These are phyloP conservation scores for Pleomassaria siparia DNA, from an alignment of 2,329 filamentous ascomycete genomes.

Conservation along the genomic window DNA sequence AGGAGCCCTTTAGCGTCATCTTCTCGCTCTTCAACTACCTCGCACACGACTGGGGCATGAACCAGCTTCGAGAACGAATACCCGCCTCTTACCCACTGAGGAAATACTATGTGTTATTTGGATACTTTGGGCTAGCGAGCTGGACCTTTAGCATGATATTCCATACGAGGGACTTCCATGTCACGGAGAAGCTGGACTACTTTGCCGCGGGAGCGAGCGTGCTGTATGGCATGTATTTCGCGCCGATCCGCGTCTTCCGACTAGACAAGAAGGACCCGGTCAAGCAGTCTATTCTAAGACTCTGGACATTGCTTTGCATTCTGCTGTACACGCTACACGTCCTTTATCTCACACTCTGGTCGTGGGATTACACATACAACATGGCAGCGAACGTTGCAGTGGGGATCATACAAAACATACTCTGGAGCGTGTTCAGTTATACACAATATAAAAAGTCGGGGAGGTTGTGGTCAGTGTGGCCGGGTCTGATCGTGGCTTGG, in stretches of 20 bases:
- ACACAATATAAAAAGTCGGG: constrained; percentile 70
- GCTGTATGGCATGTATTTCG: constrained; percentile 87
- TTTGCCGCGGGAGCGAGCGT: constrained; percentile 89
- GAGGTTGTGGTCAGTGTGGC: constrained; percentile 82
- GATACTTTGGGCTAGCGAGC: constrained; percentile 76
- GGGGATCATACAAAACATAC: constrained; percentile 74
- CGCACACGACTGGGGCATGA: constrained; percentile 78
- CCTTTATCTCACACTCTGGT: constrained; percentile 78
- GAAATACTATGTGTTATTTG: constrained; percentile 77
- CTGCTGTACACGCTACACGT: constrained; percentile 75
- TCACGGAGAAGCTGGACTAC: constrained; percentile 95
- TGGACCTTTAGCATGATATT: constrained; percentile 93
- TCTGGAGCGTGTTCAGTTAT: constrained; percentile 87
- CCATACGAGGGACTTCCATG: constrained; percentile 80
- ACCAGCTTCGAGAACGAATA: constrained; percentile 68
- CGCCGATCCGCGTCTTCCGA: constrained; percentile 78
- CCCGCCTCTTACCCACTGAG: constrained; percentile 74
- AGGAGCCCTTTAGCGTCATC: constrained; percentile 90
- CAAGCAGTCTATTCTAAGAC: constrained; percentile 59
- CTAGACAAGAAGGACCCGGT: constrained; percentile 64
- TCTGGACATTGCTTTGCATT: constrained; percentile 76
- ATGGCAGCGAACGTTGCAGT: constrained; percentile 91
- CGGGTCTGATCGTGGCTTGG: constrained; percentile 88
- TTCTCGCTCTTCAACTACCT: constrained; percentile 91
- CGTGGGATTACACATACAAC: constrained; percentile 97